Percentiles rank a stretch among this genome's conserved stretches.
Evolutionary conservation across 2,329 filamentous ascomycete species (phyloP).

Genomic region (Sporothrix luriei): DNA sequence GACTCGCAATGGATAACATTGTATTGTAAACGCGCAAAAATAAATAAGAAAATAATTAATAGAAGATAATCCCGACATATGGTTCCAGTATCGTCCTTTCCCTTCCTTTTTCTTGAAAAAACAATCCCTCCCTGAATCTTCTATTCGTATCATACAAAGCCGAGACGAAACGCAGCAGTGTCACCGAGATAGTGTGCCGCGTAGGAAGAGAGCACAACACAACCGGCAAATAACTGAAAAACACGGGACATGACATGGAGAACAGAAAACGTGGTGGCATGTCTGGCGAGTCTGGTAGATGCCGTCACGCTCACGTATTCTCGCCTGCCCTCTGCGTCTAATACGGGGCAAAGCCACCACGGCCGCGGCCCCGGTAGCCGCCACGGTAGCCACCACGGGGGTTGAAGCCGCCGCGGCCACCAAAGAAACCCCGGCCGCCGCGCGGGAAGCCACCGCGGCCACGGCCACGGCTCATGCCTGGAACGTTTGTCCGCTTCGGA

Average conservation of each 20-base stretch:
- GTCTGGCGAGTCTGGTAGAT: too few species aligned
- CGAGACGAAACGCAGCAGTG: constrained; percentile 4
- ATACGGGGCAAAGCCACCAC: constrained; percentile 39
- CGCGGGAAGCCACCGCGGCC: constrained; percentile 56
- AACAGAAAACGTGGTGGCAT: not conserved
- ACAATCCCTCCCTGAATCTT: not conserved
- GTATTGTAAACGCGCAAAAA: not conserved
- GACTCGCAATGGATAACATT: too few species aligned
- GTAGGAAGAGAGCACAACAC: constrained; percentile 1
- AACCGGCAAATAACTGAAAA: not conserved
- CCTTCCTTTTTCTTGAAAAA: not conserved
- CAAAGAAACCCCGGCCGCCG: constrained; percentile 54
- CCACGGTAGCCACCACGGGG: constrained; percentile 59
- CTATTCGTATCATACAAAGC: constrained; percentile 26
- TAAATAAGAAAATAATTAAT: too few species aligned
- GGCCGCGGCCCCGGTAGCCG: constrained; percentile 67
- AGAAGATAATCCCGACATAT: not conserved
- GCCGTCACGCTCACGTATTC: too few species aligned
- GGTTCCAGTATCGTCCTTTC: not conserved
- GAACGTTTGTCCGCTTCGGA: constrained; percentile 95
- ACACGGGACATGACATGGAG: not conserved
- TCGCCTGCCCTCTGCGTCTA: not conserved
- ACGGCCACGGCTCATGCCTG: constrained; percentile 85
- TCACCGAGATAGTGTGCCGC: not conserved
- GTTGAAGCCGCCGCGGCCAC: constrained; percentile 57